Base-by-base conservation (phyloP, 768 basidiomycete species). In the Suillus spraguei region DNA sequence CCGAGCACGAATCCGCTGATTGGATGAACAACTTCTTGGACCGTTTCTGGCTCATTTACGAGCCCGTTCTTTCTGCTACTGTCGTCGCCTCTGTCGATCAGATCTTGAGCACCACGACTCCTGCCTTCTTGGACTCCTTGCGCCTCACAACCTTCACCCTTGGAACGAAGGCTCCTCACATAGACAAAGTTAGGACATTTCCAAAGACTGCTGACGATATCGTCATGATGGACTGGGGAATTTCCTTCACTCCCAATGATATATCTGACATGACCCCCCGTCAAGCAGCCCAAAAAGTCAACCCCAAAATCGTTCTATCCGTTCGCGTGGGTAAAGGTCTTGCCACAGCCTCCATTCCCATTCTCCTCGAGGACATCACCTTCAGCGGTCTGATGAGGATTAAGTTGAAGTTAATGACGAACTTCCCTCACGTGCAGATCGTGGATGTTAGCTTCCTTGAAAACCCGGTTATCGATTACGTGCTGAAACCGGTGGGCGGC, bases 11-110 rank as follows among this genome's bases (percentile, higher is more conserved):
- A 78, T 85, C 87, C 28, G 96, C 95, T 2, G 95, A 97, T 46
- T 99, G 97, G 95, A 84, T 97, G 56, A 97, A 98, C 78, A 86
- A 92, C 69, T 95, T 98, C 78, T 81, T 99, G 53, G 89, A 96
- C 69, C 89, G 97, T 55, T 99, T 99, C 80, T 99, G 97, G 97
- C 85, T 92, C 66, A 97, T 98, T 61, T 98, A 98, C 75, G 97
- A 99, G 76, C 97, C 96, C n/a, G 89, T 97, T 16, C 85, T 97
- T n/a, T 92, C 91, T 52, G 73, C 83, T 7, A 92, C 92, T 0
- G 85, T 99, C 72, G 83, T 95, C 60, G 82, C 88, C 17, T 89
- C 92, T 59, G 95, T 97, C 13, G 92, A 97, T 73, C 92, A 96
- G 70, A 85, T 96, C 42, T 85, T 99, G 38, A 90, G 87, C 68